phyloP scores from a whole-genome alignment of 495 filamentous ascomycete species.

The Talaromyces stipitatus region DNA sequence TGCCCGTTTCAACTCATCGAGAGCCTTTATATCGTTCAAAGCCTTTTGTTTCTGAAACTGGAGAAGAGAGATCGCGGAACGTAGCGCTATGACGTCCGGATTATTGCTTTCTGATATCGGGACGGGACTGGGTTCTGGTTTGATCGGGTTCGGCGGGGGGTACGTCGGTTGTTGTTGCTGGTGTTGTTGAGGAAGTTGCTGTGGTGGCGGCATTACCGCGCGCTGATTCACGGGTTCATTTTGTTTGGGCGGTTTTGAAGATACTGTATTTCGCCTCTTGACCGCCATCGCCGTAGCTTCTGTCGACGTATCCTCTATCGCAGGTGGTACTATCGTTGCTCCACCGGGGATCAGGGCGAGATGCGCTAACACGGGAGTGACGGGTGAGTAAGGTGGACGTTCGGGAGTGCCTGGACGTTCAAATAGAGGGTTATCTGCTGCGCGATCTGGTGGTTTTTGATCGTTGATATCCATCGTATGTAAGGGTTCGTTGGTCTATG shows the following conservation, averaged over 20 bases:
- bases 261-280: background rate
- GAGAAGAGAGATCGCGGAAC: slow-evolving; percentile 70
- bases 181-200: background rate
- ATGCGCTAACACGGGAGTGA: slow-evolving; percentile 37
- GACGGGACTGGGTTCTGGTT: slow-evolving; percentile 44
- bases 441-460: background rate
- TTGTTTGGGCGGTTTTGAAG: background rate
- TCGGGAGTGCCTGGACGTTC: slow-evolving; percentile 35
- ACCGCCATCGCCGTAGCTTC: background rate
- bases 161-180: background rate
- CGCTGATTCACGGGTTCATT: background rate
- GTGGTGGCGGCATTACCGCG: background rate
- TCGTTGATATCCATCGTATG: background rate
- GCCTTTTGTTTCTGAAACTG: slow-evolving; percentile 76
- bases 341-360: slow-evolving; percentile 26
- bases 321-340: slow-evolving; percentile 27
- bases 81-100: slow-evolving; percentile 75
- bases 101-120: slow-evolving; percentile 72
- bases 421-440: background rate
- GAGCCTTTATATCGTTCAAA: slow-evolving; percentile 55
- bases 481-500: background rate
- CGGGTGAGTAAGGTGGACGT: slow-evolving; percentile 40
- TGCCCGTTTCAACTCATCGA: slow-evolving; percentile 54
- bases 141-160: background rate
- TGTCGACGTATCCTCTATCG: background rate